Conservation (phyloP, 176 grass and related monocot genomes). For the Phragmites australis region DNA sequence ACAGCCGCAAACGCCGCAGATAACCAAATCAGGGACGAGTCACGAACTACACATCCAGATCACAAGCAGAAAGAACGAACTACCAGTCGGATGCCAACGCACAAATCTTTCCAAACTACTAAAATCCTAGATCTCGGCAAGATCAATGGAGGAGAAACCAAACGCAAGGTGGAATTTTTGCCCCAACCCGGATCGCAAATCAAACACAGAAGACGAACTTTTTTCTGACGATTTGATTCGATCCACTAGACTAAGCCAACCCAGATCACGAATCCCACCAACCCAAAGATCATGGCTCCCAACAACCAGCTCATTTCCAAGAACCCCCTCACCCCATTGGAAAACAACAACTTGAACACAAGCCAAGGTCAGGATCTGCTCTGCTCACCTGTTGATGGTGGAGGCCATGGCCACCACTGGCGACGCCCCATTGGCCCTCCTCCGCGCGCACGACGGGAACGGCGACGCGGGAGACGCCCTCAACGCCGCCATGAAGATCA, state of each 20-base stretch:
- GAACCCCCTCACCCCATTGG: background rate
- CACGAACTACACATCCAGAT: conserved; percentile 22
- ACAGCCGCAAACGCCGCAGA: background rate
- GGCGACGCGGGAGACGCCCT: conserved; percentile 34
- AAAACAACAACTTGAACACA: background rate
- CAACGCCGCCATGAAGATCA: conserved; percentile 49
- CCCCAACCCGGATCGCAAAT: background rate
- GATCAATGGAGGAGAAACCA: background rate
- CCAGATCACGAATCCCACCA: conserved; percentile 34
- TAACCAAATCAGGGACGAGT: conserved; percentile 14
- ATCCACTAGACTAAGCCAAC: background rate
- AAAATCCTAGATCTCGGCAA: conserved; percentile 29
- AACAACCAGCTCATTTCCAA: background rate
- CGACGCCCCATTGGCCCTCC: conserved; percentile 26
- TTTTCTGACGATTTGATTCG: conserved; percentile 1
- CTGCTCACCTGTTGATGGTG: conserved; percentile 56
- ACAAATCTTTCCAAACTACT: background rate
- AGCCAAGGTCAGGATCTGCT: too few relatives aligned
- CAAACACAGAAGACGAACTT: background rate
- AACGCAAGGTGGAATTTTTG: background rate
- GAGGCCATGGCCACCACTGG: conserved; percentile 59
- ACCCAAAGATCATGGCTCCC: conserved; percentile 1
- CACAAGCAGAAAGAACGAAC: background rate
- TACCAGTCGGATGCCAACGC: background rate
- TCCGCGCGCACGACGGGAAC: conserved; percentile 25